Evolutionary conservation across 495 filamentous ascomycete genomes (phyloP), one percentile per base, ranked within the genome.

Genomic region (Annulohypoxylon nitens): DNA sequence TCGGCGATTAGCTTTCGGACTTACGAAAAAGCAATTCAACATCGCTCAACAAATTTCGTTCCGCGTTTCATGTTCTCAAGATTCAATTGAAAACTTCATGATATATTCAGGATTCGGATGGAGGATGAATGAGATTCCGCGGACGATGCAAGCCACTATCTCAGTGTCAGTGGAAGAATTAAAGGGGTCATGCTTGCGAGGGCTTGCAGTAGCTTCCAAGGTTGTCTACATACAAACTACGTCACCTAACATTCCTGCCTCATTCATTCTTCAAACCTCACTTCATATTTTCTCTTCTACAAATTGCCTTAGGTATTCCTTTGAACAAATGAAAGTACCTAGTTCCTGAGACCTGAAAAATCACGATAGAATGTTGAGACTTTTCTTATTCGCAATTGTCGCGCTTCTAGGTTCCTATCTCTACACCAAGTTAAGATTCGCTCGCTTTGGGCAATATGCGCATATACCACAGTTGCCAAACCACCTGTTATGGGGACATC

Each of bases 401-500:
- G 14, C 67, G 5, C 18, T 50, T 4, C 41, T 45, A n/a, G 11
- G 4, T n/a, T 45, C 41, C 4, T 70, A 70, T 20, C 59, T 70
- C 47, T 70, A 70, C 48, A 61, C 18, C 16, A 41, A 43, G n/a
- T 36, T 70, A 18, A 37, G 36, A 23, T 70, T 63, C 20, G n/a
- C 20, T 14, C 67, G 67, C 30, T 57, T 63, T 16, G 47, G 10
- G 45, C 71, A 83, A 53, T 81, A 74, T 61, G 74, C 75, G 2
- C 23, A 72, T 25, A 59, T 83, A 25, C 81, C 80, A 0, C 78
- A 81, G 55, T 57, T 71, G 14, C 74, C 71, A n/a, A 25, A 75
- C 2, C 78, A 78, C 7, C 48, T 78, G 2, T 1, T 83, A 57
- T 81, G 76, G 78, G 80, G 81, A 2, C 78, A 83, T 65, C 47